phyloP scores from a whole-genome alignment of 495 filamentous ascomycete species.

The Aspergillus diversus region DNA sequence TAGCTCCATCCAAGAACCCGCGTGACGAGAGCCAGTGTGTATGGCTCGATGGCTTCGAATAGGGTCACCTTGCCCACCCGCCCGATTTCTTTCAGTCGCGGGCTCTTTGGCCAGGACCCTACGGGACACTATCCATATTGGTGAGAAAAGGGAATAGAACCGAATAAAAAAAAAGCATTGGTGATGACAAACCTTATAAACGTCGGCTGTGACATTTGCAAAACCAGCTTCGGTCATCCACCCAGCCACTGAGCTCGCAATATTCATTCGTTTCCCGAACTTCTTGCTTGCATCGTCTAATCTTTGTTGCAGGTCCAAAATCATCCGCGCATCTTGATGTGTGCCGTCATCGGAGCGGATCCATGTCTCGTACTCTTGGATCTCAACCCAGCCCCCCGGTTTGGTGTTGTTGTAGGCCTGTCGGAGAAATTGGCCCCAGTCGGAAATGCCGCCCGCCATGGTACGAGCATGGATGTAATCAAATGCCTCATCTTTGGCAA shows the following conservation, averaged over 20 bases:
- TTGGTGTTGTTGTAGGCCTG: slow-evolving; percentile 47
- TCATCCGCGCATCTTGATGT: slow-evolving; percentile 27
- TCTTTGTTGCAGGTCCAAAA: slow-evolving; percentile 33
- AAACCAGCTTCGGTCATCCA: slow-evolving; percentile 42
- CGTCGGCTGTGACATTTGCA: slow-evolving; percentile 39
- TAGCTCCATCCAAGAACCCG: slow-evolving; percentile 51
- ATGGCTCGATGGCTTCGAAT: slow-evolving; percentile 52
- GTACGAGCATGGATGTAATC: slow-evolving; percentile 53
- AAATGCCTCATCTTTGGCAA: slow-evolving; percentile 42
- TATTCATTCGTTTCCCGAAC: slow-evolving; percentile 46
- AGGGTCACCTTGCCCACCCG: slow-evolving; percentile 39
- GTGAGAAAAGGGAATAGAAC: background rate
- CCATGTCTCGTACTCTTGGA: slow-evolving; percentile 54
- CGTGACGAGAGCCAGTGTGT: slow-evolving; percentile 59
- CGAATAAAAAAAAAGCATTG: background rate
- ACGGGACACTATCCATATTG: slow-evolving; percentile 38
- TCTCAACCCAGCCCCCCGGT: slow-evolving; percentile 59
- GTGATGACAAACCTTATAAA: slow-evolving; percentile 41
- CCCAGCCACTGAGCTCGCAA: slow-evolving; percentile 28
- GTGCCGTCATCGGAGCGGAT: slow-evolving; percentile 45
- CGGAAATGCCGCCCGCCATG: slow-evolving; percentile 47
- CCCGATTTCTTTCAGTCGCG: slow-evolving; percentile 54
- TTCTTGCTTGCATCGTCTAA: slow-evolving; percentile 36
- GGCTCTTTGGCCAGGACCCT: slow-evolving; percentile 56
- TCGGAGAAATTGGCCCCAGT: slow-evolving; percentile 45